A percentile compares a stretch with the other conserved stretches of the same genome.
These are phyloP conservation scores for Albifimbria verrucaria DNA, from an alignment of 2,329 filamentous ascomycete genomes.

Conservation along the genomic window DNA sequence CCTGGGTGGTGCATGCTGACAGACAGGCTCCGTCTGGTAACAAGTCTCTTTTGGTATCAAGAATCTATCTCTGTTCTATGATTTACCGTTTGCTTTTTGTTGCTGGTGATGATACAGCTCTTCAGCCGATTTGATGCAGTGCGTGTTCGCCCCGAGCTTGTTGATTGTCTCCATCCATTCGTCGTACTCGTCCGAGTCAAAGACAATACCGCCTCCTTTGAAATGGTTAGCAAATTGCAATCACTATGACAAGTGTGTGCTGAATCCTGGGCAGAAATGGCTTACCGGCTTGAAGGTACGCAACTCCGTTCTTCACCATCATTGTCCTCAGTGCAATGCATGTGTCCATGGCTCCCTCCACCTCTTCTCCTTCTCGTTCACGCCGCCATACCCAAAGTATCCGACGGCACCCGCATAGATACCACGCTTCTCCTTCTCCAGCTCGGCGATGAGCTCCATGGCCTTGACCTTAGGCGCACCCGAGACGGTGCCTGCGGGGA, in stretches of 20 bases:
- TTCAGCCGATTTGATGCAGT: conserved; percentile 68
- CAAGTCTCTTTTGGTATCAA: background rate
- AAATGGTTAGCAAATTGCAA: conserved; percentile 5
- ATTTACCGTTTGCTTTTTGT: conserved; percentile 12
- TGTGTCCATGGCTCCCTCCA: conserved; percentile 89
- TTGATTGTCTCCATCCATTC: conserved; percentile 95
- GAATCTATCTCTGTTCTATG: background rate
- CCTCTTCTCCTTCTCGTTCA: conserved; percentile 58
- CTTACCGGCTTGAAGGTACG: conserved; percentile 79
- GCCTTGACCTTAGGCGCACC: conserved; percentile 94
- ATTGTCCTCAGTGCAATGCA: conserved; percentile 82
- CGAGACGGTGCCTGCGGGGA: conserved; percentile 92
- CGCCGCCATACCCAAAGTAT: conserved; percentile 85
- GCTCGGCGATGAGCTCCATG: conserved; percentile 94
- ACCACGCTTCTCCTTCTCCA: conserved; percentile 90
- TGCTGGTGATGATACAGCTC: conserved; percentile 48
- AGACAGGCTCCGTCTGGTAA: background rate
- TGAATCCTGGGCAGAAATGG: too few species aligned
- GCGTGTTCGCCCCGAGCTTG: conserved; percentile 64
- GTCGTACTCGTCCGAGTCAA: conserved; percentile 88
- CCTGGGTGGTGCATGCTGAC: background rate
- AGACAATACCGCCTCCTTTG: conserved; percentile 81
- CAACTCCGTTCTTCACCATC: conserved; percentile 86
- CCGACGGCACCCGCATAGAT: conserved; percentile 95
- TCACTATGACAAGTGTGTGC: too few species aligned